Base-by-base conservation (phyloP, 305 asterid genomes). In the Coffea humblotiana region DNA sequence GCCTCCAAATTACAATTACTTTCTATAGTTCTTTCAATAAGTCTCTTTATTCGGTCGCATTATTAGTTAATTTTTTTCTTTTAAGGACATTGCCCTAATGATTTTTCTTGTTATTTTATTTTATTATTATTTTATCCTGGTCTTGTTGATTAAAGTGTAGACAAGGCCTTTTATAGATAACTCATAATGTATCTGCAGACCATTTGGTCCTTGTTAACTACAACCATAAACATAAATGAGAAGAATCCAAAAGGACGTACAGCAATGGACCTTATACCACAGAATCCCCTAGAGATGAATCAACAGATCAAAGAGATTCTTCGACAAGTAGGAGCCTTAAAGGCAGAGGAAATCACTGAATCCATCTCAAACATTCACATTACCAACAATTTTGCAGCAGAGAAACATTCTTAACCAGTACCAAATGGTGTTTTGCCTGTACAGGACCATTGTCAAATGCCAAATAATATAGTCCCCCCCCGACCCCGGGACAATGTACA, bases 221-320 rank as follows among this genome's bases (percentile, higher is more conserved):
- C 80, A 21, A 73, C 78, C 65, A 64, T 81, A 27, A 82, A 86
- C 43, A 43, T 76, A 27, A 80, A 77, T 65, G 78, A 79, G 35
- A 63, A 71, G 60, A 82, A 86, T 69, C 78, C 81, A 29, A 82
- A 81, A 45, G 85, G 84, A 5, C 77, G 71, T 61, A 82, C 88
- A 54, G 27, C 80, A 35, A 35, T 86, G 16, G 89, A 84, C 54
- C 83, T 82, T 70, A 73, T 82, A 54, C 27, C 82, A 65, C 32
- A 8, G 21, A 70, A 70, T n/a, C 40, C 32, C 9, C 12, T 0
- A 21, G 88, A 78, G 54, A 80, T 76, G 75, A 85, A 85, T 71
- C 54, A 78, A 75, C 82, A 83, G 61, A 80, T 84, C 58, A 80
- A 82, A 16, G 80, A 85, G 51, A 68, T 76, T 78, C 75, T 84